A percentile compares a stretch with the other conserved stretches of the same genome.
These are phyloP conservation scores for Euphorbia celastroides DNA, from an alignment of 441 rosid species.

Conservation along the genomic window DNA sequence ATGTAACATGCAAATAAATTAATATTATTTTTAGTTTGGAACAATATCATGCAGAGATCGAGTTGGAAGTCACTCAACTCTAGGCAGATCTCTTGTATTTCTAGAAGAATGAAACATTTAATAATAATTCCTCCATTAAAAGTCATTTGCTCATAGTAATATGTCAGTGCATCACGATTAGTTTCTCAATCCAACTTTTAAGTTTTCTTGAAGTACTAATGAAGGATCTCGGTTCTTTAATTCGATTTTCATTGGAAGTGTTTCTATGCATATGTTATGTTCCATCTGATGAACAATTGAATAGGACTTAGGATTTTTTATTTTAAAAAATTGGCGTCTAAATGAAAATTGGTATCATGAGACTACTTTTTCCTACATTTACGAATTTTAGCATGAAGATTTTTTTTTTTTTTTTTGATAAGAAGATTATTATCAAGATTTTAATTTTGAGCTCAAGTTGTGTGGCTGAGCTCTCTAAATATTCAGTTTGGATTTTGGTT, in stretches of 20 bases:
- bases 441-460: background rate
- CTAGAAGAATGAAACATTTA: conserved; percentile 13
- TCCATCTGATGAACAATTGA: too few relatives aligned
- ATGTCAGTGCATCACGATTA: background rate
- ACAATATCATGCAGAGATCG: background rate
- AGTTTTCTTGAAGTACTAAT: background rate
- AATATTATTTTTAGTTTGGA: conserved; percentile 2
- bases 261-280: background rate
- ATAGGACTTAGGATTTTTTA: too few relatives aligned
- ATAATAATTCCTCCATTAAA: background rate
- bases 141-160: background rate
- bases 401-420: too few relatives aligned
- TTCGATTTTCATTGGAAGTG: background rate
- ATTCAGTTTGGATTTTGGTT: background rate
- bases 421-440: too few relatives aligned
- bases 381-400: too few relatives aligned
- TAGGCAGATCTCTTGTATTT: conserved; percentile 16
- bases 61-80: conserved; percentile 28
- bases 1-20: conserved; percentile 16
- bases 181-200: background rate
- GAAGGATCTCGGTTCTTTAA: background rate
- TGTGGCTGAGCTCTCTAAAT: background rate
- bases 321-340: too few relatives aligned
- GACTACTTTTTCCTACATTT: too few relatives aligned
- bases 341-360: too few relatives aligned